phyloP scores from a whole-genome alignment of 2,329 filamentous ascomycete species.

The Pezicula neosporulosa region DNA sequence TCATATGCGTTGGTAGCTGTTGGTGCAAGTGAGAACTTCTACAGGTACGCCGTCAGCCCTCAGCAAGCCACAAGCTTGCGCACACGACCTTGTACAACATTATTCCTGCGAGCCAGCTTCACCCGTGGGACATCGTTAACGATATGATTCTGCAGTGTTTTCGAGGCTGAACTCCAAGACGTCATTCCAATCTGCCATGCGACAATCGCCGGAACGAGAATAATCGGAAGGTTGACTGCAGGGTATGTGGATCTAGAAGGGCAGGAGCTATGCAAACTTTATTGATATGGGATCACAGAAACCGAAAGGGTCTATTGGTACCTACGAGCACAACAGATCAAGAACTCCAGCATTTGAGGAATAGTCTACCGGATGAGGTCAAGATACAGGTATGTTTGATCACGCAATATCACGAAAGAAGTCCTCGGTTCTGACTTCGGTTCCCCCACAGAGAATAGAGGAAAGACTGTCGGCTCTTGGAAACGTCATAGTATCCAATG shows the following conservation, averaged over 20 bases:
- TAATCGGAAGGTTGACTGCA: slow-evolving; percentile 91
- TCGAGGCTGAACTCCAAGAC: slow-evolving; percentile 96
- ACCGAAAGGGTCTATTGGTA: slow-evolving; percentile 94
- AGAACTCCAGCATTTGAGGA: slow-evolving; percentile 94
- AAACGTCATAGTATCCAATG: slow-evolving; percentile 95
- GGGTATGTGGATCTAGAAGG: slow-evolving; percentile 53
- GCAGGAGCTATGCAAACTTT: background rate
- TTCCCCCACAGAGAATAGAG: slow-evolving; percentile 72
- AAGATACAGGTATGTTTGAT: slow-evolving; percentile 60
- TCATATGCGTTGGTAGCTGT: slow-evolving; percentile 93
- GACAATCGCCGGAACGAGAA: slow-evolving; percentile 93
- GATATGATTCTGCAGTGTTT: slow-evolving; percentile 61
- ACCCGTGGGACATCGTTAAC: background rate
- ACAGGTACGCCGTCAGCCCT: slow-evolving; percentile 55
- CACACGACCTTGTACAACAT: background rate
- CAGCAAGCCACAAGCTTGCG: background rate
- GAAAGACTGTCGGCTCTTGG: slow-evolving; percentile 92
- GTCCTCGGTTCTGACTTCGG: background rate
- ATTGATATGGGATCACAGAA: slow-evolving; percentile 46
- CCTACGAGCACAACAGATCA: slow-evolving; percentile 96
- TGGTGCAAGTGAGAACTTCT: slow-evolving; percentile 97
- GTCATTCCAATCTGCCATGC: slow-evolving; percentile 95
- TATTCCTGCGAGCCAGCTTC: background rate
- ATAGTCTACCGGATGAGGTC: slow-evolving; percentile 85
- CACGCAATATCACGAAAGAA: background rate